Percentiles rank a stretch among this genome's conserved stretches.
Conservation (phyloP, 176 grass and related monocot genomes). For the Calamus simplicifolius region DNA sequence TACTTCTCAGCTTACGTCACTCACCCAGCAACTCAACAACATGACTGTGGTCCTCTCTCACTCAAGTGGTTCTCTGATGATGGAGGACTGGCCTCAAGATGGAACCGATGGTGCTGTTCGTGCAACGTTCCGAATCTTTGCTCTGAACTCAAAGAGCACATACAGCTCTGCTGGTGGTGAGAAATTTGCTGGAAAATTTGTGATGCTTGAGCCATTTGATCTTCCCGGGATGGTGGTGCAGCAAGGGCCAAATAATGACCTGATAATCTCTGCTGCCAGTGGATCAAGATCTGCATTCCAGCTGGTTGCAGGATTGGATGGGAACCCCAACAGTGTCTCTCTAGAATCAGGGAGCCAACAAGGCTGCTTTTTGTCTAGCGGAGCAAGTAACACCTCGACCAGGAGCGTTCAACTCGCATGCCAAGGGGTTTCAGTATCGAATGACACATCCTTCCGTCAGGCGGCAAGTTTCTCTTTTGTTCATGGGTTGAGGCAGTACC, state of each 20-base stretch:
- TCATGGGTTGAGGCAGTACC: constrained; percentile 46
- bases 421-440: constrained; percentile 3
- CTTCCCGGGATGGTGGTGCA: constrained; percentile 57
- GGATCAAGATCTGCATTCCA: constrained; percentile 23
- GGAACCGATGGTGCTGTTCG: constrained; percentile 52
- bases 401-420: constrained; percentile 43
- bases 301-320: constrained; percentile 43
- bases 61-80: constrained; percentile 49
- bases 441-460: constrained; percentile 25
- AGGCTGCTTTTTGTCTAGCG: constrained; percentile 48
- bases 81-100: constrained; percentile 41
- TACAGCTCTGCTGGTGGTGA: not conserved
- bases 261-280: constrained; percentile 27
- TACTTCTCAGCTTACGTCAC: constrained; percentile 60
- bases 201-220: constrained; percentile 56
- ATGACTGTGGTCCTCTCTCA: constrained; percentile 43
- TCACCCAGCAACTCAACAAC: constrained; percentile 32
- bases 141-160: constrained; percentile 13
- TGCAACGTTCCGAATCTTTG: constrained; percentile 50
- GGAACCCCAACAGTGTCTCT: constrained; percentile 34
- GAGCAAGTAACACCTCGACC: constrained; percentile 1
- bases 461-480: constrained; percentile 50
- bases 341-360: constrained; percentile 41
- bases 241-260: constrained; percentile 25
- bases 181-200: not conserved